Percentiles rank a stretch among this genome's conserved stretches.
Evolutionary conservation across 257 asterid genomes (phyloP).

Genomic region (Nicotiana noctiflora): DNA sequence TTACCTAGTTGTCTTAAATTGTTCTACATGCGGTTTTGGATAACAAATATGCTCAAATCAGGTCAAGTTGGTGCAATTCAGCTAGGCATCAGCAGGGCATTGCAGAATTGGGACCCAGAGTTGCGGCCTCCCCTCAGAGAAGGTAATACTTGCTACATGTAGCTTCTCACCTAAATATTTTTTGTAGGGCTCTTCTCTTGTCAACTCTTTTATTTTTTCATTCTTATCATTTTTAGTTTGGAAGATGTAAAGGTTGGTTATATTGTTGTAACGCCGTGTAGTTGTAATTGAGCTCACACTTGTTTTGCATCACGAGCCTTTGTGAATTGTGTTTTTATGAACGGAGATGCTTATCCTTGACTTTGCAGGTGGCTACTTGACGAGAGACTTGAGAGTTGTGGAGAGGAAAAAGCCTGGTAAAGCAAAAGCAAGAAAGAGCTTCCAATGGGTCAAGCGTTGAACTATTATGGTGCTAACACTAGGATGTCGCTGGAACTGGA

Average conservation of each 20-base stretch:
- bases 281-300: not conserved
- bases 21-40: not conserved
- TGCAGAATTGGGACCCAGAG: slow-evolving; percentile 95
- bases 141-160: slow-evolving; percentile 38
- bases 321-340: not conserved
- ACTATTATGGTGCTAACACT: not conserved
- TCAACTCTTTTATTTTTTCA: not conserved
- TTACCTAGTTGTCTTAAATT: not conserved
- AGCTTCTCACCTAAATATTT: not conserved
- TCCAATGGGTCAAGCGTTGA: slow-evolving; percentile 98
- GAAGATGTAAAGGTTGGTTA: not conserved
- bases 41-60: slow-evolving; percentile 18
- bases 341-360: not conserved
- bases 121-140: slow-evolving; percentile 81
- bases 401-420: slow-evolving; percentile 96
- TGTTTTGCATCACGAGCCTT: not conserved
- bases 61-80: slow-evolving; percentile 98
- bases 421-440: slow-evolving; percentile 96
- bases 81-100: slow-evolving; percentile 84
- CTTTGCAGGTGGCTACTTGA: too few species aligned
- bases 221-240: not conserved
- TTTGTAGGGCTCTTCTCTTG: not conserved
- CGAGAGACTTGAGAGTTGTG: too few species aligned
- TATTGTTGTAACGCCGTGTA: not conserved
- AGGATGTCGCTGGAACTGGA: not conserved